Conservation (phyloP, 2,329 filamentous ascomycete species). For the Tolypocladium amazonense region DNA sequence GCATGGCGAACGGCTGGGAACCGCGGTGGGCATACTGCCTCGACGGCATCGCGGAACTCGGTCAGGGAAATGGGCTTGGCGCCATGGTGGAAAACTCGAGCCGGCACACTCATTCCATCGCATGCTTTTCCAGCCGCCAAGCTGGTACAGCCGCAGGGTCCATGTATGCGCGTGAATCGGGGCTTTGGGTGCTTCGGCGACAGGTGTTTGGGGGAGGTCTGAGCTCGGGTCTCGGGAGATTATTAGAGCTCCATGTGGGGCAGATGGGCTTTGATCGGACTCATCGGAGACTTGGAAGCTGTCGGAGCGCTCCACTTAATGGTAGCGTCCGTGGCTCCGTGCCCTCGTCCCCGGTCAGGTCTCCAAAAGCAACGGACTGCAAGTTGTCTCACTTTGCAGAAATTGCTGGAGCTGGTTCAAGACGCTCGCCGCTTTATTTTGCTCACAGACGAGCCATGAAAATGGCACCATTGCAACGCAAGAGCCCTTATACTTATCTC, state of each 20-base stretch:
- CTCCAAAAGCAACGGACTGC: too few relatives aligned
- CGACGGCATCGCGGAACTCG: slow-evolving; percentile 36
- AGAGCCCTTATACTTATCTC: too few relatives aligned
- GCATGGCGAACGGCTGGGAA: slow-evolving; percentile 29
- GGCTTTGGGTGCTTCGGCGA: neutral
- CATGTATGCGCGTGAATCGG: neutral
- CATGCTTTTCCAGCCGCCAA: neutral
- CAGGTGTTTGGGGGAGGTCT: neutral
- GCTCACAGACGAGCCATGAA: too few relatives aligned
- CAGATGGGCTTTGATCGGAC: too few relatives aligned
- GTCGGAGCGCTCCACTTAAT: neutral
- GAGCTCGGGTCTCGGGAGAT: neutral
- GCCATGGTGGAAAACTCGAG: slow-evolving; percentile 24
- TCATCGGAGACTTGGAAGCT: too few relatives aligned
- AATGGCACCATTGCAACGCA: too few relatives aligned
- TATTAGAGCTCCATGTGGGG: neutral
- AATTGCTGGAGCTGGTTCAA: too few relatives aligned
- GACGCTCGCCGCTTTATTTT: too few relatives aligned
- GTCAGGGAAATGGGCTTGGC: slow-evolving; percentile 23
- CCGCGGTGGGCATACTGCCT: slow-evolving; percentile 37
- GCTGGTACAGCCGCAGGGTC: neutral
- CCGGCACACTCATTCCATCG: slow-evolving; percentile 24
- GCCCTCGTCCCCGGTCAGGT: too few relatives aligned
- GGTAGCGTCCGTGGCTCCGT: neutral
- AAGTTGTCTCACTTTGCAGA: too few relatives aligned